Conservation (phyloP, 1,284 basidiomycete genomes). For the Puccinia polysora region DNA sequence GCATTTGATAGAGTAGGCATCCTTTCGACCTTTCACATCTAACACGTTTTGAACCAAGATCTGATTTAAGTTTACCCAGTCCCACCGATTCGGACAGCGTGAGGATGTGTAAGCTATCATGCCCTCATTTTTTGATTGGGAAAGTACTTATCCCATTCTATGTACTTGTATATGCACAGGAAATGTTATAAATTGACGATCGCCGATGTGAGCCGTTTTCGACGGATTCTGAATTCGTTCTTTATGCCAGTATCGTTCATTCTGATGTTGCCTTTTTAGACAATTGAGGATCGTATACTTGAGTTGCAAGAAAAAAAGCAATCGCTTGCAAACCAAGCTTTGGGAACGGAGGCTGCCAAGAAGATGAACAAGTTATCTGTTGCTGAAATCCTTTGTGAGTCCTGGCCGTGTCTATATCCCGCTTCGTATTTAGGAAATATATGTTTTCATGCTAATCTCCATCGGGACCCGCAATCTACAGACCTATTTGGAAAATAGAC, state of each 20-base stretch:
- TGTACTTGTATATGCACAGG: neutral
- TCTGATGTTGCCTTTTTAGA: neutral
- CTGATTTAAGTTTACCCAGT: neutral
- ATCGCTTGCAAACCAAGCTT: constrained; percentile 33
- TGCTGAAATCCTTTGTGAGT: constrained; percentile 34
- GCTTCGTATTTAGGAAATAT: no score
- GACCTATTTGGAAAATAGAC: no score
- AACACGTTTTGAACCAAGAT: neutral
- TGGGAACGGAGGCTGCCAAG: constrained; percentile 34
- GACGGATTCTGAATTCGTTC: neutral
- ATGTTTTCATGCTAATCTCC: no score
- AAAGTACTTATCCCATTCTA: neutral
- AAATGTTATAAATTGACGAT: constrained; percentile 40
- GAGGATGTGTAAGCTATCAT: constrained; percentile 42
- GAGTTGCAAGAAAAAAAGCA: constrained; percentile 36
- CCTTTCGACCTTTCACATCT: neutral
- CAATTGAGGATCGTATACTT: constrained; percentile 37
- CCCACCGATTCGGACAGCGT: constrained; percentile 41
- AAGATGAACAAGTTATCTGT: constrained; percentile 42
- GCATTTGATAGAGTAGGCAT: constrained; percentile 40
- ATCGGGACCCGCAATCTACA: no score
- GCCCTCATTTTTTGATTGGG: neutral
- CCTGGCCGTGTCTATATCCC: no score
- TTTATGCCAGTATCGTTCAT: neutral
- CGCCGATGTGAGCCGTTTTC: constrained; percentile 13